These are phyloP conservation scores for Phlebiopsis gigantea DNA, from an alignment of 768 basidiomycete genomes.

Conservation along the genomic window DNA sequence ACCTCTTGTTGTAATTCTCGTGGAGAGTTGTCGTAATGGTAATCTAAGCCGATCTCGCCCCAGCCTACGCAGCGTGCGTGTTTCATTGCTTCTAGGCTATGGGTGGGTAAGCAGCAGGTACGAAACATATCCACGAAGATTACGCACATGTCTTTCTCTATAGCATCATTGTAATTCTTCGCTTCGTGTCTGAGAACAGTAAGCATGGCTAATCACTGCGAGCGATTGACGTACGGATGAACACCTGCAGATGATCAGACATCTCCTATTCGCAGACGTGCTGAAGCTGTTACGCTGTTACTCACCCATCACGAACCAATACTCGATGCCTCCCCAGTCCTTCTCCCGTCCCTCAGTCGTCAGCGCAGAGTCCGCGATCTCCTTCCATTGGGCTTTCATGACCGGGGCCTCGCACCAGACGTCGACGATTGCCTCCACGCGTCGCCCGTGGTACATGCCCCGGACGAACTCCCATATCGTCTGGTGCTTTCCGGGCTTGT, in stretches of 20 bases:
- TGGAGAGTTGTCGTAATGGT: slow-evolving; percentile 78
- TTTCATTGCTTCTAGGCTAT: slow-evolving; percentile 65
- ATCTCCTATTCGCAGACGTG: not conserved
- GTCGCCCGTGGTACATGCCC: slow-evolving; percentile 50
- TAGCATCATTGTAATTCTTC: slow-evolving; percentile 55
- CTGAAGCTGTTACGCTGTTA: not conserved
- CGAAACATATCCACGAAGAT: not conserved
- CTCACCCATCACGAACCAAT: slow-evolving; percentile 81
- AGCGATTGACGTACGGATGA: slow-evolving; percentile 51
- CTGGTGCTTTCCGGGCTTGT: slow-evolving; percentile 47
- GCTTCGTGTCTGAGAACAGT: slow-evolving; percentile 58
- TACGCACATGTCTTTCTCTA: slow-evolving; percentile 65
- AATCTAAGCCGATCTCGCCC: slow-evolving; percentile 88
- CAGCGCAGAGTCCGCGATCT: slow-evolving; percentile 68
- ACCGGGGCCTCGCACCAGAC: slow-evolving; percentile 89
- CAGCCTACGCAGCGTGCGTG: slow-evolving; percentile 83
- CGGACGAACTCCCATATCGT: slow-evolving; percentile 68
- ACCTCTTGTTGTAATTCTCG: slow-evolving; percentile 61
- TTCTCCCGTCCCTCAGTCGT: slow-evolving; percentile 38
- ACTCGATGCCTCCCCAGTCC: slow-evolving; percentile 65
- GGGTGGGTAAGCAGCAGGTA: not conserved
- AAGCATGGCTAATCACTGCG: not conserved
- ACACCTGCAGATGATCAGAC: slow-evolving; percentile 42
- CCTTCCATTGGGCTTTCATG: slow-evolving; percentile 48
- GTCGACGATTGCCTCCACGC: slow-evolving; percentile 68